A percentile compares a stretch with the other conserved stretches of the same genome.
These are phyloP conservation scores for Fusarium hainanense DNA, from an alignment of 2,329 filamentous ascomycete genomes.

Conservation along the genomic window DNA sequence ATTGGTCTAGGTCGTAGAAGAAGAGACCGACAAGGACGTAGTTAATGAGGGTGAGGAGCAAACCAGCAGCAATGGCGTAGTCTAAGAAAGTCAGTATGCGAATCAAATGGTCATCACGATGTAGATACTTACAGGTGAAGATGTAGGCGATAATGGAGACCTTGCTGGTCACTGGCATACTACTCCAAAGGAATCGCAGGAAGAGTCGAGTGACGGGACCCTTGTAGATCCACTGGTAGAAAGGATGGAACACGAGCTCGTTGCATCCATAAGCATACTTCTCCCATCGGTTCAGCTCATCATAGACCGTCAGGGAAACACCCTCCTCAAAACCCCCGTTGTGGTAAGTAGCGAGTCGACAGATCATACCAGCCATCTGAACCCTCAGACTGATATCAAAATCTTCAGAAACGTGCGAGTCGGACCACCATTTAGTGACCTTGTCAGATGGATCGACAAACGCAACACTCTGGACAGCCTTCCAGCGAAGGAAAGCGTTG, in stretches of 20 bases:
- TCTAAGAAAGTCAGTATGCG: conserved; percentile 46
- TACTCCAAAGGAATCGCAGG: conserved; percentile 43
- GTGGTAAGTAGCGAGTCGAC: conserved; percentile 76
- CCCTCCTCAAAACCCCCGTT: conserved; percentile 78
- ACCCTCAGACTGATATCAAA: conserved; percentile 80
- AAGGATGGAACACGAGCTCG: conserved; percentile 76
- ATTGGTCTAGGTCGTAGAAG: conserved; percentile 73
- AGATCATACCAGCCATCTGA: conserved; percentile 74
- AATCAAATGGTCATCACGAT: accelerated
- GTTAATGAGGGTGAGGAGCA: conserved; percentile 73
- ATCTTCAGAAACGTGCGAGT: conserved; percentile 80
- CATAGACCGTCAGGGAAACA: conserved; percentile 78
- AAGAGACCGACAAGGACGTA: conserved; percentile 81
- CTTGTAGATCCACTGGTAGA: conserved; percentile 67
- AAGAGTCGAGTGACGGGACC: conserved; percentile 72
- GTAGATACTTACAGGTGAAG: conserved; percentile 61
- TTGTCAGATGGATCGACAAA: conserved; percentile 53
- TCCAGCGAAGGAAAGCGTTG: conserved; percentile 80
- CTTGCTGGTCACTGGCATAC: conserved; percentile 72
- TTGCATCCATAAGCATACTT: conserved; percentile 80
- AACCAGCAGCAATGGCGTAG: conserved; percentile 75
- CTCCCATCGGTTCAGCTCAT: conserved; percentile 77
- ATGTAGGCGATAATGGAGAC: conserved; percentile 77
- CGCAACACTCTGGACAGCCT: conserved; percentile 42
- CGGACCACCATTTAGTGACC: conserved; percentile 78